Percentiles rank a stretch among this genome's conserved stretches.
These are phyloP conservation scores for Pestalotiopsis sp. DNA, from an alignment of 2,329 filamentous ascomycete genomes.

Conservation along the genomic window DNA sequence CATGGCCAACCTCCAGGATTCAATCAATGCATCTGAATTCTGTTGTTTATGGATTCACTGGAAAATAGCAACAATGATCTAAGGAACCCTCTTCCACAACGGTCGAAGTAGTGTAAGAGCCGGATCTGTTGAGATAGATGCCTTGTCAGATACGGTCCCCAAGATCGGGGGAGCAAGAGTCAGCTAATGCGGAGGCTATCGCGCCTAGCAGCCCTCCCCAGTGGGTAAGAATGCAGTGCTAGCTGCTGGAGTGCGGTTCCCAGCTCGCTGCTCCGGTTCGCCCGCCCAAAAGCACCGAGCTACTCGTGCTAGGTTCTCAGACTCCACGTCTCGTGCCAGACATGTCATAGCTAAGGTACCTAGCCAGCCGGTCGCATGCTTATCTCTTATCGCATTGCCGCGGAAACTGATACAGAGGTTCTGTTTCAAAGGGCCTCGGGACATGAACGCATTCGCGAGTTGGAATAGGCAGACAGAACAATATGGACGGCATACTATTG, in stretches of 20 bases:
- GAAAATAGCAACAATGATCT: too few species aligned
- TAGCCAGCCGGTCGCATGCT: not conserved
- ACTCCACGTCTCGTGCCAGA: constrained; percentile 8
- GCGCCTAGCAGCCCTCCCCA: not conserved
- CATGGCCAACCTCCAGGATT: not conserved
- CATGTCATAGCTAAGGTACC: constrained; percentile 1
- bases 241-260: not conserved
- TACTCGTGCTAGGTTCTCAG: not conserved
- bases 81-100: not conserved
- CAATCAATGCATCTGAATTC: not conserved
- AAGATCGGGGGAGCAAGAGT: not conserved
- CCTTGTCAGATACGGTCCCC: not conserved
- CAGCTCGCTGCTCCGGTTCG: not conserved
- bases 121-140: not conserved
- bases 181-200: constrained; percentile 7
- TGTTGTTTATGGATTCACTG: not conserved
- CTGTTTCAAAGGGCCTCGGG: not conserved
- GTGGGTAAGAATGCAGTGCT: not conserved
- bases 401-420: not conserved
- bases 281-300: not conserved
- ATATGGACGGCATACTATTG: not conserved
- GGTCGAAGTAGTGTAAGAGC: not conserved
- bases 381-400: constrained; percentile 9
- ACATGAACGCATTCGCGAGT: not conserved
- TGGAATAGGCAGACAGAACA: not conserved